Evolutionary conservation across 2,329 filamentous ascomycete genomes (phyloP).

Genomic region (Diaporthe sp.): DNA sequence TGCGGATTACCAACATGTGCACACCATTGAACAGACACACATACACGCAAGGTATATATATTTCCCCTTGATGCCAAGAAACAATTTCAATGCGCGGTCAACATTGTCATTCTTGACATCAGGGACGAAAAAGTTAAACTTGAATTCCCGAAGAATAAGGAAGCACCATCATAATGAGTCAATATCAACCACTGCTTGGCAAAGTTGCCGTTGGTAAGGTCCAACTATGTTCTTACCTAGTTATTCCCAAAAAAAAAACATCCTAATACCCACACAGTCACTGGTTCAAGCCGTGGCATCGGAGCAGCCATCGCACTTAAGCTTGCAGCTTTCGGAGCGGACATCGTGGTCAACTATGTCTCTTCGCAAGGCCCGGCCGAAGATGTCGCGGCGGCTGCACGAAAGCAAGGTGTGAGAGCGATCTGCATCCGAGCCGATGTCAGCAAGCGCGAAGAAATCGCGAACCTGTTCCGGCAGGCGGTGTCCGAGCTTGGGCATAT

Average conservation of each 20-base stretch:
- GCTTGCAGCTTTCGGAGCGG: constrained; percentile 23
- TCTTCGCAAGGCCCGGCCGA: constrained; percentile 7
- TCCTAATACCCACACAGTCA: constrained; percentile 5
- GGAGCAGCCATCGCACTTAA: constrained; percentile 32
- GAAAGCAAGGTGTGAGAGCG: constrained; percentile 32
- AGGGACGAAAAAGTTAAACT: neutral
- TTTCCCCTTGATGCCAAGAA: neutral
- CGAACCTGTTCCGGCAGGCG: constrained; percentile 44
- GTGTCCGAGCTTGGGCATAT: constrained; percentile 45
- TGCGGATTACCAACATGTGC: neutral
- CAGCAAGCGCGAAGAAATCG: constrained; percentile 45
- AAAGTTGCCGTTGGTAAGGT: constrained; percentile 30
- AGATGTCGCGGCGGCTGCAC: constrained; percentile 38
- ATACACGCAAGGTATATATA: neutral
- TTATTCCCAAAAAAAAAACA: neutral
- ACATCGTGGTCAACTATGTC: constrained; percentile 33
- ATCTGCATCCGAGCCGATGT: constrained; percentile 47
- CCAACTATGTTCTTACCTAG: neutral
- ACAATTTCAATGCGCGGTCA: neutral
- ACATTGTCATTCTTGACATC: neutral
- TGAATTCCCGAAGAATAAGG: neutral
- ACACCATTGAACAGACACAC: neutral
- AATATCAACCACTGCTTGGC: constrained; percentile 11
- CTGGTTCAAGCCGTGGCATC: constrained; percentile 35
- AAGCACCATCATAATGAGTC: neutral